Conservation (phyloP, 306 rosid species). For the Malus sieversii region DNA sequence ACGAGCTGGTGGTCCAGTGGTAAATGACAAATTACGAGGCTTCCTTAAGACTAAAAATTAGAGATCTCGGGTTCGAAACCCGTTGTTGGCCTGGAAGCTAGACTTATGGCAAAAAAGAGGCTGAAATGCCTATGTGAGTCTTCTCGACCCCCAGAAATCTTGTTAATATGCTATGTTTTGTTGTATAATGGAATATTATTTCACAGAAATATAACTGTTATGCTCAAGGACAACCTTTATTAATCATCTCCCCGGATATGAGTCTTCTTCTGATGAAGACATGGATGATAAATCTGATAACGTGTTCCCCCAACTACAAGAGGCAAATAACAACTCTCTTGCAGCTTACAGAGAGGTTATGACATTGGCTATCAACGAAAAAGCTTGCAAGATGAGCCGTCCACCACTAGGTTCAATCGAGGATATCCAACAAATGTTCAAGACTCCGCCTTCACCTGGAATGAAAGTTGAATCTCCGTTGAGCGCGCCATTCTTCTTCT, state of each 20-base stretch:
- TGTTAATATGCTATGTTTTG: neutral
- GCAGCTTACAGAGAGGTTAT: slow-evolving; percentile 27
- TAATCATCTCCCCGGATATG: neutral
- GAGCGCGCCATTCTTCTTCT: neutral
- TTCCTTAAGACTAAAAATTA: too few relatives aligned
- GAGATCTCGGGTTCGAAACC: too few relatives aligned
- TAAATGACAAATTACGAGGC: too few relatives aligned
- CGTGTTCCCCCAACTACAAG: slow-evolving; percentile 13
- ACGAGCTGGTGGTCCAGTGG: too few relatives aligned
- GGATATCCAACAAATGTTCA: slow-evolving; percentile 15
- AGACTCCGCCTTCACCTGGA: slow-evolving; percentile 9
- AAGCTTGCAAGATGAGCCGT: slow-evolving; percentile 4
- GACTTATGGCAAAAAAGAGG: too few relatives aligned
- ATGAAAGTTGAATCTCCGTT: slow-evolving; percentile 9
- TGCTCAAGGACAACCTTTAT: neutral
- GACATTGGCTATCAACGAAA: slow-evolving; percentile 12
- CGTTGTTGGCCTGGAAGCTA: too few relatives aligned
- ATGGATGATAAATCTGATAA: neutral
- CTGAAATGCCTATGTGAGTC: too few relatives aligned
- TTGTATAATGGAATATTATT: too few relatives aligned
- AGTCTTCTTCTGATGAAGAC: neutral
- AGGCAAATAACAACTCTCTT: slow-evolving; percentile 12
- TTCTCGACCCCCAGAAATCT: too few relatives aligned
- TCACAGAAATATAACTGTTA: neutral
- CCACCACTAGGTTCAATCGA: slow-evolving; percentile 16